phyloP scores from a whole-genome alignment of 2,329 filamentous ascomycete genomes.

The Didymella exigua region DNA sequence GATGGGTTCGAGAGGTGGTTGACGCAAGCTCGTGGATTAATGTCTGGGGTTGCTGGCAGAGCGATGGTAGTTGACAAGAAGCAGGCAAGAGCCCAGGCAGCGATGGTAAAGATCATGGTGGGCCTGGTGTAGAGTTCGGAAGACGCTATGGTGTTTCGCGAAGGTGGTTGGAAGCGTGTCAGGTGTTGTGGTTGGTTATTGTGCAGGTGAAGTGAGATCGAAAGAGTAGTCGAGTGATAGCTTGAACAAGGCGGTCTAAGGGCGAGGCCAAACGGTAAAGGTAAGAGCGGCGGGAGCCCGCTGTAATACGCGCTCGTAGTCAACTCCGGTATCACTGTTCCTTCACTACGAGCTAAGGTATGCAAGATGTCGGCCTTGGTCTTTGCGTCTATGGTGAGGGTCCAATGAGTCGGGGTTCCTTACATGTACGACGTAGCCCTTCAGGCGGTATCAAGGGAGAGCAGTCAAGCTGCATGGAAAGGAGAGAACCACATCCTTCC shows the following conservation, averaged over 20 bases:
- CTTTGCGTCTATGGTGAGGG: not conserved
- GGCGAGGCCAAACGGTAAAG: not conserved
- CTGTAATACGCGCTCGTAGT: not conserved
- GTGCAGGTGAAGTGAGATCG: not conserved
- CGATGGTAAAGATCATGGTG: not conserved
- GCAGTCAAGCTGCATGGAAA: not conserved
- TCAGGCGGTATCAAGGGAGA: slow-evolving; percentile 10
- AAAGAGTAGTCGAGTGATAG: not conserved
- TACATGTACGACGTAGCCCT: not conserved
- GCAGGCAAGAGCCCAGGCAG: not conserved
- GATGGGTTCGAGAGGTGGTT: slow-evolving; percentile 9
- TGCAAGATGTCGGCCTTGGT: not conserved
- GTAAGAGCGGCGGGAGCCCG: not conserved
- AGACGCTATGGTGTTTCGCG: not conserved
- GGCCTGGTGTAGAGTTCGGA: not conserved
- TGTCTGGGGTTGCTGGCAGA: not conserved
- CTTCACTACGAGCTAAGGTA: not conserved
- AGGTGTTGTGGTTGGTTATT: not conserved
- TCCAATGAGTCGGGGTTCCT: not conserved
- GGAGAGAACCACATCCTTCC: not conserved
- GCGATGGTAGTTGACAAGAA: not conserved
- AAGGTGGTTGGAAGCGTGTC: not conserved
- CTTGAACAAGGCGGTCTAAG: not conserved
- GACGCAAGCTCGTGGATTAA: not conserved
- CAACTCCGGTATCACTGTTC: not conserved